phyloP scores from a whole-genome alignment of 1,284 basidiomycete genomes.

The Pseudozyma thailandica region DNA sequence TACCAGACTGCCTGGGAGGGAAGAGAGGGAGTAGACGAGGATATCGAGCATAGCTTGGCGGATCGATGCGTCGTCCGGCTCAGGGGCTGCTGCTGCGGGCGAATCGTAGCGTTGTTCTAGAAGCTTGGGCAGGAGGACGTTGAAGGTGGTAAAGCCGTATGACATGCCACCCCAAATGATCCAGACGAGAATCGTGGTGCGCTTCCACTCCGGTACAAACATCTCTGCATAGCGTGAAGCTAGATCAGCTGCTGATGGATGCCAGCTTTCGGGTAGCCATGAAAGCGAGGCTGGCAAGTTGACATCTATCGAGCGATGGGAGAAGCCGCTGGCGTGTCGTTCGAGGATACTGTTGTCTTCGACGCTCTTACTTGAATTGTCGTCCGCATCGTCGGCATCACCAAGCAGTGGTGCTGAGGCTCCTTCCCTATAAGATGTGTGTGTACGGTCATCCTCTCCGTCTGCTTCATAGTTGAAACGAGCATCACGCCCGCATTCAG shows the following conservation, averaged over 20 bases:
- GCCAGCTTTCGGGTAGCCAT: conserved; percentile 41
- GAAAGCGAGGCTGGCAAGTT: conserved; percentile 29
- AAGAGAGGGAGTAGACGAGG: conserved; percentile 59
- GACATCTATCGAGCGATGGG: not conserved
- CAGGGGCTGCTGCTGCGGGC: conserved; percentile 2
- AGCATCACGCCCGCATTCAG: not conserved
- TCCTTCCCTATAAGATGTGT: not conserved
- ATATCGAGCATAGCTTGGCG: conserved; percentile 47
- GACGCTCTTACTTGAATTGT: conserved; percentile 10
- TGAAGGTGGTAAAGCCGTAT: conserved; percentile 92
- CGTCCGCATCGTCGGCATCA: not conserved
- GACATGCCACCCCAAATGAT: conserved; percentile 61
- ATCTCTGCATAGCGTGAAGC: conserved; percentile 79
- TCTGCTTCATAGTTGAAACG: conserved; percentile 6
- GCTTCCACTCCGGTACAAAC: conserved; percentile 81
- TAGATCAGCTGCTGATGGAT: conserved; percentile 33
- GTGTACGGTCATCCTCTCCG: not conserved
- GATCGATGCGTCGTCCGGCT: conserved; percentile 32
- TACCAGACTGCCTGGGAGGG: conserved; percentile 72
- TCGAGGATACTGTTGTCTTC: conserved; percentile 3
- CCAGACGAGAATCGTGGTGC: conserved; percentile 77
- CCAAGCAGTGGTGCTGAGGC: conserved; percentile 11
- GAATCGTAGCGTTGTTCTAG: conserved; percentile 69
- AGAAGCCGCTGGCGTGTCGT: conserved; percentile 7
- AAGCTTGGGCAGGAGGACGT: conserved; percentile 91